Evolutionary conservation across 1,284 basidiomycete species (phyloP).

Genomic region (Boletus smithii): DNA sequence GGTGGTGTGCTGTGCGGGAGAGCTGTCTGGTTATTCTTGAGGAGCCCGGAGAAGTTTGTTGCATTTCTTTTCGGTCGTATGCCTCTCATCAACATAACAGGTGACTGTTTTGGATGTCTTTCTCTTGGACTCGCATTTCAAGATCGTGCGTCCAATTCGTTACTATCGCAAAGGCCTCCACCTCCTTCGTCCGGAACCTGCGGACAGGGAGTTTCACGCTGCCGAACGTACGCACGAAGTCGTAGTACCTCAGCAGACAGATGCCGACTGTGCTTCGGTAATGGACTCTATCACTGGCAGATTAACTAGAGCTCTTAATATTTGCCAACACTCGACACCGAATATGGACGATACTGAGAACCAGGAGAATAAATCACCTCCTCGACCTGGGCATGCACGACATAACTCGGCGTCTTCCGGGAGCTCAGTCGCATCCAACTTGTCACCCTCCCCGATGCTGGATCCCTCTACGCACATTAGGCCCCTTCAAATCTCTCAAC

Average conservation of each 20-base stretch:
- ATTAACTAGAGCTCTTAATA: constrained; percentile 47
- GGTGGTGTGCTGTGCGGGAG: constrained; percentile 94
- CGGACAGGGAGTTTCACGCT: constrained; percentile 31
- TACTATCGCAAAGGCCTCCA: constrained; percentile 77
- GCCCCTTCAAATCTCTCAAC: constrained; percentile 39
- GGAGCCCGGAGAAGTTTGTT: constrained; percentile 78
- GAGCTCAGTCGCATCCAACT: constrained; percentile 36
- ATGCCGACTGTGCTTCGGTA: constrained; percentile 37
- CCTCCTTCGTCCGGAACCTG: constrained; percentile 46
- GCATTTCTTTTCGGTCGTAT: not conserved
- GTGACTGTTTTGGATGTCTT: constrained; percentile 90
- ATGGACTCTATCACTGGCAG: constrained; percentile 50
- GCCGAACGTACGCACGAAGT: constrained; percentile 15
- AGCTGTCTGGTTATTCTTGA: constrained; percentile 88
- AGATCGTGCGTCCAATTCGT: constrained; percentile 74
- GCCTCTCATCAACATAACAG: constrained; percentile 38
- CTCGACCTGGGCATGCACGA: constrained; percentile 16
- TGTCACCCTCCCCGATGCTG: constrained; percentile 52
- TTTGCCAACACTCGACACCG: constrained; percentile 15
- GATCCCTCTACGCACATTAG: constrained; percentile 75
- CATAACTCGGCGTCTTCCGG: constrained; percentile 28
- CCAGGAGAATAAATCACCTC: constrained; percentile 1
- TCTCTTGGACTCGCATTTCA: constrained; percentile 87
- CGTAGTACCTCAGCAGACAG: constrained; percentile 11
- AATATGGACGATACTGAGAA: constrained; percentile 6